Percentiles rank a stretch among this genome's conserved stretches.
Evolutionary conservation across 805 yeast genomes (phyloP).

Genomic region (Metschnikowia drakensbergensis): DNA sequence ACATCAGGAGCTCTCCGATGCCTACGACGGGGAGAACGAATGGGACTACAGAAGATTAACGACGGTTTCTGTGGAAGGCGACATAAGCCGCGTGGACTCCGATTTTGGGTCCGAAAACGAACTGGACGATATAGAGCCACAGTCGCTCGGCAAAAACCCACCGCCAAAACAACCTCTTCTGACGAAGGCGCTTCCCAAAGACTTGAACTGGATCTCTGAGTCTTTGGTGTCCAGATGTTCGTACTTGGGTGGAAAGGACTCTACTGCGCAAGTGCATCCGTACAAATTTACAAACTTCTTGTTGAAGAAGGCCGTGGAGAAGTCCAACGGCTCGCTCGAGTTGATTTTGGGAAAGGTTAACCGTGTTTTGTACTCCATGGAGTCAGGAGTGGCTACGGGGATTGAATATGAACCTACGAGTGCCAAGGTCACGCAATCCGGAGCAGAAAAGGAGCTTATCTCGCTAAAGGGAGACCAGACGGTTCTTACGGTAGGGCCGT

Average conservation of each 20-base stretch:
- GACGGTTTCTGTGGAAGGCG: slow-evolving; percentile 85
- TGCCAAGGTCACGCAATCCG: slow-evolving; percentile 24
- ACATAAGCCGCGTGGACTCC: slow-evolving; percentile 39
- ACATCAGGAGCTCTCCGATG: slow-evolving; percentile 77
- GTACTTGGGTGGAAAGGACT: slow-evolving; percentile 73
- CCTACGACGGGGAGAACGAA: slow-evolving; percentile 74
- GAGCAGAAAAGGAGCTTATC: slow-evolving; percentile 30
- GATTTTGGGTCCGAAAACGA: slow-evolving; percentile 16
- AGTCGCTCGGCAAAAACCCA: slow-evolving; percentile 11
- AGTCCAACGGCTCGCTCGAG: slow-evolving; percentile 69
- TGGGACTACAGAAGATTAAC: slow-evolving; percentile 94
- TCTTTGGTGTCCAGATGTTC: slow-evolving; percentile 69
- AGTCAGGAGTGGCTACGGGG: slow-evolving; percentile 67
- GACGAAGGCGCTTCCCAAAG: slow-evolving; percentile 47
- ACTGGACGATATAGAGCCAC: neutral
- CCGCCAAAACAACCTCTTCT: slow-evolving; percentile 39
- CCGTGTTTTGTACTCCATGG: slow-evolving; percentile 58
- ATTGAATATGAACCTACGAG: slow-evolving; percentile 56
- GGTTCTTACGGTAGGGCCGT: slow-evolving; percentile 90
- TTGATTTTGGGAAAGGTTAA: slow-evolving; percentile 80
- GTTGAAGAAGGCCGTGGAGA: slow-evolving; percentile 70
- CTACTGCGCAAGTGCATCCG: slow-evolving; percentile 97
- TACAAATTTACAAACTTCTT: slow-evolving; percentile 86
- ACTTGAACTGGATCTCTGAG: slow-evolving; percentile 72
- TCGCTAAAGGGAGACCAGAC: slow-evolving; percentile 67